Evolutionary conservation across 768 basidiomycete species (phyloP).

Genomic region (Mycena venus): DNA sequence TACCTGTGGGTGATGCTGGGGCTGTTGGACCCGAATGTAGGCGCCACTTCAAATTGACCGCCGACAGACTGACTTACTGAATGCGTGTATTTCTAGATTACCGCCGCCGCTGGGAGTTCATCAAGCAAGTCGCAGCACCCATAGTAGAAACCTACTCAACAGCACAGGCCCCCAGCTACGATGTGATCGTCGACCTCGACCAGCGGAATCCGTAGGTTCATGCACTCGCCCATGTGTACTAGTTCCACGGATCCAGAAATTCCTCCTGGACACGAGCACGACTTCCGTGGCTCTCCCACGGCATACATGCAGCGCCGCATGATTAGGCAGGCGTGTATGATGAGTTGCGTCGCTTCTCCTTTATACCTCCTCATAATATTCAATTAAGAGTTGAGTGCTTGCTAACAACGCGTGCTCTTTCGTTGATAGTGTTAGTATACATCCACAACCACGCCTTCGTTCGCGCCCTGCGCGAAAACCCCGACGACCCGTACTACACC

Average conservation of each 20-base stretch:
- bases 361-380: no score
- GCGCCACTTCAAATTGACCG: not conserved
- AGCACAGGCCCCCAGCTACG: not conserved
- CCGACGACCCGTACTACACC: conserved; percentile 8
- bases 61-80: no score
- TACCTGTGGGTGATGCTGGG: not conserved
- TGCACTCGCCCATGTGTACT: conserved; percentile 4
- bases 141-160: conserved; percentile 1
- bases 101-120: conserved; percentile 13
- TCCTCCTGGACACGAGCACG: not conserved
- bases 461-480: not conserved
- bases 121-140: conserved; percentile 14
- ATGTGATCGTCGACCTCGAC: conserved; percentile 5
- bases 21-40: not conserved
- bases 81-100: not conserved
- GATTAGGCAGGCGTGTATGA: not conserved
- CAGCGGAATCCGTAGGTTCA: conserved; percentile 21
- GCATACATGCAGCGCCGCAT: not conserved
- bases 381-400: no score
- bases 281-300: not conserved
- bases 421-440: conserved; percentile 6
- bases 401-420: not conserved
- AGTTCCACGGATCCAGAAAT: not conserved
- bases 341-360: not conserved
- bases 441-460: conserved; percentile 19